Base-by-base conservation (phyloP, 2,329 filamentous ascomycete genomes). In the Apiospora koreana region DNA sequence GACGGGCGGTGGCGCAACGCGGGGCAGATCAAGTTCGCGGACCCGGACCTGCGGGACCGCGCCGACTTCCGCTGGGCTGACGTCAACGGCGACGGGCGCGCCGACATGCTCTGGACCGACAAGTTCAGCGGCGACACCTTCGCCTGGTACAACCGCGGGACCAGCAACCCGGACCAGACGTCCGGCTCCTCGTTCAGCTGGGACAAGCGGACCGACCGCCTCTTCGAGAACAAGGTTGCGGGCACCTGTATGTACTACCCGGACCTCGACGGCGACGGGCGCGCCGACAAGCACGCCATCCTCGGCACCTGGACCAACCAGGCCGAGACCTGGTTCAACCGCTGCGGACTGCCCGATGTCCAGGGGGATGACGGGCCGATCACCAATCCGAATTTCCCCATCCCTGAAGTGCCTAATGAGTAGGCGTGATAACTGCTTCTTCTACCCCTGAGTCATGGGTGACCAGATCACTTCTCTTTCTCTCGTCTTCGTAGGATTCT, bases 41-140 rank as follows among this genome's bases (percentile, higher is more conserved):
- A 77, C 43, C 67, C 73, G 16, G 74, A 77, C 48, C 73, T 68
- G 35, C 74, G 73, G 16, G 81, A 82, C 65, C 78, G 81, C 0
- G 80, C 81, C 16, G 80, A 82, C 69, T 68, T 81, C 14, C 76
- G 77, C 10, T 84, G 74, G 46, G 79, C 78, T 4, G 83, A 84
- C 72, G 78, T 83, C 28, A 80, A 83, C 68, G 80, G 81, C 16
- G 79, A 81, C 54, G 79, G 80, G 21, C 71, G 65, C 8, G 78
- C 75, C 23, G 82, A 83, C 72, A 71, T 81, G 28, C 68, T 82
- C 31, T 79, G 74, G 74, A 71, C 78, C 28, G 75, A 83, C 67
- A 81, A 82, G 72, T 80, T 79, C 73, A 78, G 72, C 8, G 79
- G 80, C 10, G 74, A 80, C 35, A 76, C 74, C 0, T 68, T 38